phyloP scores from a whole-genome alignment of 352 stramenopile species.

The Globisporangium paddicum region DNA sequence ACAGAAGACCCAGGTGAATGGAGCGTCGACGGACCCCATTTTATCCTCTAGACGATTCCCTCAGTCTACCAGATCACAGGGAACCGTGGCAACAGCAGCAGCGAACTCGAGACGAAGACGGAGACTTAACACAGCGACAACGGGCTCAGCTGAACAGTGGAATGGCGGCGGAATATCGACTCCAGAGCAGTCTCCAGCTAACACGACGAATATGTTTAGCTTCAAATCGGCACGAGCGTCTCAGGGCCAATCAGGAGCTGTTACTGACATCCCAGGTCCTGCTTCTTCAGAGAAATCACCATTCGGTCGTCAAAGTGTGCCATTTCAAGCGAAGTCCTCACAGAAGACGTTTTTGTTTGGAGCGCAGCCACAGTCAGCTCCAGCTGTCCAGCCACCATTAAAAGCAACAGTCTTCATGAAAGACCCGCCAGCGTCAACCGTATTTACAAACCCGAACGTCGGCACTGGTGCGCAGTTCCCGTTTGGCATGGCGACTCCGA shows the following conservation, averaged over 20 bases:
- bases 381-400: neutral
- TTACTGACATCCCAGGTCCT: neutral
- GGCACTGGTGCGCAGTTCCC: conserved; percentile 16
- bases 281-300: no score
- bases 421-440: neutral
- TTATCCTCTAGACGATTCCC: neutral
- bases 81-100: neutral
- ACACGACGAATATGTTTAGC: neutral
- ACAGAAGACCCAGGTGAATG: neutral
- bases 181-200: neutral
- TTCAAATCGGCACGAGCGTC: neutral
- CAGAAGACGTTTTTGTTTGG: conserved; percentile 10
- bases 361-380: neutral
- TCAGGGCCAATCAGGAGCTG: neutral
- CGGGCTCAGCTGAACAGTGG: neutral
- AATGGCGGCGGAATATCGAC: neutral
- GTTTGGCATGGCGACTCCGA: conserved; percentile 17
- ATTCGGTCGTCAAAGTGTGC: neutral
- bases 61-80: neutral
- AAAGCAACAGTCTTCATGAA: neutral
- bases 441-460: conserved; percentile 10
- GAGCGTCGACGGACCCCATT: neutral
- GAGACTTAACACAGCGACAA: neutral
- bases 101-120: conserved; percentile 1
- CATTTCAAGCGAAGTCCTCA: neutral